Conservation (phyloP, 352 stramenopile genomes). For the Globisporangium canariense region DNA sequence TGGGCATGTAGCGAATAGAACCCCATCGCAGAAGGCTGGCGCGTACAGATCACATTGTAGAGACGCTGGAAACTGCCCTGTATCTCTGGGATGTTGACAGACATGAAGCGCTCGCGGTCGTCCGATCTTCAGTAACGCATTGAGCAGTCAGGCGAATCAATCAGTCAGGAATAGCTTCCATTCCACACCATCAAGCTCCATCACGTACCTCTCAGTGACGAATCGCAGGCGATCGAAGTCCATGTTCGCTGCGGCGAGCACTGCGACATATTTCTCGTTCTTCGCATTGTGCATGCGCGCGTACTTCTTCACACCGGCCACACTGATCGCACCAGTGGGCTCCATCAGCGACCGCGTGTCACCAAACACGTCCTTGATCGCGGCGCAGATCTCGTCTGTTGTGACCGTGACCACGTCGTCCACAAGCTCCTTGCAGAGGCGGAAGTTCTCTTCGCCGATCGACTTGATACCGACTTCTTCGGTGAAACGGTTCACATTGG, state of each 20-base stretch:
- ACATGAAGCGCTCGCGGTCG: constrained; percentile 93
- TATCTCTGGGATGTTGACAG: constrained; percentile 94
- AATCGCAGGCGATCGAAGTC: constrained; percentile 99
- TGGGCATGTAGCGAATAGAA: neutral
- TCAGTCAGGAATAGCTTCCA: neutral
- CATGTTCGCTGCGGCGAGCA: constrained; percentile 99
- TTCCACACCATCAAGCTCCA: too few relatives aligned
- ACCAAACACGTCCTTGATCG: constrained; percentile 93
- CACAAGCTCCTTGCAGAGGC: constrained; percentile 91
- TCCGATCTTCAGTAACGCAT: constrained; percentile 63
- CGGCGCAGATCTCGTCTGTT: constrained; percentile 94
- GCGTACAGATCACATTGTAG: constrained; percentile 75
- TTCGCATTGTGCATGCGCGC: constrained; percentile 38
- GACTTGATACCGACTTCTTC: constrained; percentile 95
- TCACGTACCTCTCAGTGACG: constrained; percentile 68
- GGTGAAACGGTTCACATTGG: constrained; percentile 95
- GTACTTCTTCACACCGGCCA: constrained; percentile 96
- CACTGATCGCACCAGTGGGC: constrained; percentile 90
- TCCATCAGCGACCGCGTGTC: constrained; percentile 95
- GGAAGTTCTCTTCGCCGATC: constrained; percentile 95
- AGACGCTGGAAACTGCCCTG: constrained; percentile 90
- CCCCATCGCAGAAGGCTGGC: neutral
- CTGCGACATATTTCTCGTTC: constrained; percentile 90
- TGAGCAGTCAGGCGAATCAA: neutral
- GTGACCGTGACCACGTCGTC: constrained; percentile 97